Evolutionary conservation across 2,329 filamentous ascomycete genomes (phyloP).

Genomic region (Colletotrichum tamarilloi): DNA sequence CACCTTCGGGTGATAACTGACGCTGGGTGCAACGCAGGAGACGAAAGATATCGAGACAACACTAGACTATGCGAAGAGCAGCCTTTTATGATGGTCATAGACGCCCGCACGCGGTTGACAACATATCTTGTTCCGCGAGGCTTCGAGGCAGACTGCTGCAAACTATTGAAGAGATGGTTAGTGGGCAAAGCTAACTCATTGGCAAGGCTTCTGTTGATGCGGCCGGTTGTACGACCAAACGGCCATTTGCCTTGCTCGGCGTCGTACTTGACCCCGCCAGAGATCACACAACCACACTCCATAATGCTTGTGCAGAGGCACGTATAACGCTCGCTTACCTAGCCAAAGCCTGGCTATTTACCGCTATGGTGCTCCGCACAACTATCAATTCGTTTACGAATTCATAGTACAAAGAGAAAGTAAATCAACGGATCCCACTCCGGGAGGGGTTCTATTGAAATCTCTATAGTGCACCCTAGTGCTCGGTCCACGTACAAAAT

Average conservation of each 20-base stretch:
- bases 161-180: background rate
- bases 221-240: background rate
- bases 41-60: background rate
- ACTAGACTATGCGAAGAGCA: background rate
- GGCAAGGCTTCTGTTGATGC: background rate
- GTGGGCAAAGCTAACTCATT: background rate
- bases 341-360: slow-evolving; percentile 6
- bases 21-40: background rate
- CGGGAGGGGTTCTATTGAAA: background rate
- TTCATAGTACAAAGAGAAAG: background rate
- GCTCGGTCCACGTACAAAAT: background rate
- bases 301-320: background rate
- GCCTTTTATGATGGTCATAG: background rate
- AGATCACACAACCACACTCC: slow-evolving; percentile 14
- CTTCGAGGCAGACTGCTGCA: background rate
- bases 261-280: background rate
- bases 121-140: slow-evolving; percentile 19
- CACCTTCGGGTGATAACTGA: background rate
- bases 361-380: background rate
- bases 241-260: background rate
- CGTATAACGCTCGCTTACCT: slow-evolving; percentile 25
- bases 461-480: background rate
- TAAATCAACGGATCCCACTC: background rate
- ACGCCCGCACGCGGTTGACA: slow-evolving; percentile 1
- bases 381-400: background rate